These are phyloP conservation scores for Penicillium argentinense DNA, from an alignment of 495 filamentous ascomycete species.

Conservation along the genomic window DNA sequence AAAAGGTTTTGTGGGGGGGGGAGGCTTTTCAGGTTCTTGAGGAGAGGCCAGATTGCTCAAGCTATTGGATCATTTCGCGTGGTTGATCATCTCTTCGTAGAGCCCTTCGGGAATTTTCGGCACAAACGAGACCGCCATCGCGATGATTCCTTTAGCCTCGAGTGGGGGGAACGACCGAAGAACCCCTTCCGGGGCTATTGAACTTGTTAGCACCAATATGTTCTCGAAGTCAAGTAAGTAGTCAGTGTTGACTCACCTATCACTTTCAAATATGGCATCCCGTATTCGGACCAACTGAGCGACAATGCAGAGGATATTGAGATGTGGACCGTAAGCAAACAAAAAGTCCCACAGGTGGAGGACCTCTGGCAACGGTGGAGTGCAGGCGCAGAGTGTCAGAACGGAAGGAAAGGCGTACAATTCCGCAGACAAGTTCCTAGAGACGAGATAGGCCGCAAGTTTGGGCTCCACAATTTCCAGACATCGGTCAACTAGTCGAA, in stretches of 20 bases:
- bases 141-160: conserved; percentile 77
- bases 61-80: conserved; percentile 77
- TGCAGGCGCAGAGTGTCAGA: conserved; percentile 91
- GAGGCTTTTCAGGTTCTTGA: too few relatives aligned
- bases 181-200: conserved; percentile 81
- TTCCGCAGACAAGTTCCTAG: conserved; percentile 85
- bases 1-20: too few relatives aligned
- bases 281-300: conserved; percentile 90
- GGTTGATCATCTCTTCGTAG: conserved; percentile 82
- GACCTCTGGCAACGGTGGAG: conserved; percentile 94
- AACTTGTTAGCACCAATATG: conserved; percentile 20
- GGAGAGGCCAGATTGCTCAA: too few relatives aligned
- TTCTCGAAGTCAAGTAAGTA: too few relatives aligned
- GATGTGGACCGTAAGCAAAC: conserved; percentile 89
- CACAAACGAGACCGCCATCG: conserved; percentile 73
- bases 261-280: conserved; percentile 74
- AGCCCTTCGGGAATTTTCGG: conserved; percentile 84
- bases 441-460: conserved; percentile 76
- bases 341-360: conserved; percentile 97
- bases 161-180: conserved; percentile 86
- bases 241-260: conserved; percentile 70
- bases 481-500: conserved; percentile 87
- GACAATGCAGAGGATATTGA: conserved; percentile 96
- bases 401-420: conserved; percentile 98
- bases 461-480: conserved; percentile 87